Evolutionary conservation across 2,329 filamentous ascomycete species (phyloP), one percentile per base, ranked within the genome.

Genomic region (Balansia obtecta): DNA sequence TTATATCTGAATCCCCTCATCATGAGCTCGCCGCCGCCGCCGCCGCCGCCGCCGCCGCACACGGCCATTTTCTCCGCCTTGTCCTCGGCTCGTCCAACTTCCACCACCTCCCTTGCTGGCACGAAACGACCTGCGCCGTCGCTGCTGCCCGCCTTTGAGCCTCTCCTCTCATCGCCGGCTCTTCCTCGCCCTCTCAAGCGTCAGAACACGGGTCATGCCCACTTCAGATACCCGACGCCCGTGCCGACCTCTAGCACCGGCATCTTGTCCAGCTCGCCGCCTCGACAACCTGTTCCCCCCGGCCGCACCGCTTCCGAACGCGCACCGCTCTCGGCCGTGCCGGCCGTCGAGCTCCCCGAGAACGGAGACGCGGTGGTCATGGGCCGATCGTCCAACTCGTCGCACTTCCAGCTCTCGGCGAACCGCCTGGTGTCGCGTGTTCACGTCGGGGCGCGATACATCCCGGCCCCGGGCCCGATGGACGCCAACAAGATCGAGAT

Each of bases 361-460:
- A 88, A 86, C 68, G 90, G 91, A 55, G 87, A 95, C 60, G 72
- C 82, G 13, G 70, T 95, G 34, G 76, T 85, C 54, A 93, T 98
- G 85, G 93, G 93, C 55, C 81, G 93, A 57, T 96, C 90, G 6
- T 95, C 88, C 70, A 91, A 88, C 68, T 95, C 90, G 13, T 95
- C 89, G n/a, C 83, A 96, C 63, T 93, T 91, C 66, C 91, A 96
- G 68, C 77, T 98, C 13, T 93, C 93, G 27, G 82, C 88, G 58
- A 95, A 95, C 69, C 86, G 89, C 45, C 80, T 94, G 53, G 88
- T 98, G 55, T 97, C 93, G 61, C 85, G 93, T 62, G 81, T 97
- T 22, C 93, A 98, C 65, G 86, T 96, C 67, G 85, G 88, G 68
- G 90, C 89, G 55, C 80, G 83, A 49, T 98, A 90, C 66, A 79